Evolutionary conservation across 139 green algal species (phyloP), one percentile per base, ranked within the genome.

Genomic region (Chlorella sp.): DNA sequence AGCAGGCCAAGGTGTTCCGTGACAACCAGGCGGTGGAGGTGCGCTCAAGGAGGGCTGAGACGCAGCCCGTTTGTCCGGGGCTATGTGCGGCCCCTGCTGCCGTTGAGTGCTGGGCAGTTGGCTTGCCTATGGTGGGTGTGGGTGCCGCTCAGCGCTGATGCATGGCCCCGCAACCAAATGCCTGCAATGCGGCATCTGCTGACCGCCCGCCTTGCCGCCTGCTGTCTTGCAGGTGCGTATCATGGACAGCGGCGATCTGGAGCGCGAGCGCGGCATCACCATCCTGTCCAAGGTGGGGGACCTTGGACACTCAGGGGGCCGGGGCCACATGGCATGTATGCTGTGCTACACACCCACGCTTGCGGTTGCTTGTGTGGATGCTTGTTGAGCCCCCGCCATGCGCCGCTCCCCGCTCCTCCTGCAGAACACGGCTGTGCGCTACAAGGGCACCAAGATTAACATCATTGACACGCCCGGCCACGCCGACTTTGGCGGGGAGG

Each of bases 401-500:
- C n/a, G n/a, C n/a, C n/a, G n/a, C n/a, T n/a, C n/a, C n/a, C n/a
- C n/a, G n/a, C n/a, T n/a, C n/a, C n/a, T n/a, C 44, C 1, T 30
- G 76, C 77, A 83, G 87, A 99, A 99, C 92, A 99, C 97, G 5
- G 96, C 97, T 40, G 93, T 99, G 62, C 91, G 82, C 24, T 99
- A 96, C 93, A 92, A 92, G 87, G 82, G 87, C 74, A 91, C 79
- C 80, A 97, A 98, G 89, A 98, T 99, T 86, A 99, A 99, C 89
- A 98, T 99, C 91, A 99, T 99, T 74, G 97, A 99, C 90, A 99
- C 97, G 1, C 97, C 97, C 2, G 97, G 97, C 73, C 97, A 99
- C 95, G 96, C 97, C 34, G 97, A 99, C 91, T 99, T 99, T 90
- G 97, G 97, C 64, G 97, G 97, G 1, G 97, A 99, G 90, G 97